Conservation (phyloP, 352 stramenopile genomes). For the Phytophthora macrochlamydospora region DNA sequence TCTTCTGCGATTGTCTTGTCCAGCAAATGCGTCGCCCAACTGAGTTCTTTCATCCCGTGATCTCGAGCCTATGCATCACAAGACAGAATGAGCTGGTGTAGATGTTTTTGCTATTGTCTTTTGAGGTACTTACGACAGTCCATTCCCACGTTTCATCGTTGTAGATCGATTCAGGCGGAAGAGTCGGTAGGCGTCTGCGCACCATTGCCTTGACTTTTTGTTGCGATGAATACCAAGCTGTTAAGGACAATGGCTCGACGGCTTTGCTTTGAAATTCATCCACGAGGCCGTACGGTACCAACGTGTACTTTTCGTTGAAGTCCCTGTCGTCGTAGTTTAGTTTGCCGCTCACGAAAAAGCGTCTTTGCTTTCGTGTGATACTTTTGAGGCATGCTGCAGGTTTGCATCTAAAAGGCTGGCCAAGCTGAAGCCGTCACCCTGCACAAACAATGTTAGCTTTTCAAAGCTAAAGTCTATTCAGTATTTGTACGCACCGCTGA, state of each 20-base stretch:
- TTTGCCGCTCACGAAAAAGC: slow-evolving; percentile 88
- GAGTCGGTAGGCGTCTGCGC: slow-evolving; percentile 32
- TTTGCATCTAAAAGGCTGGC: slow-evolving; percentile 51
- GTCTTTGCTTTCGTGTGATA: slow-evolving; percentile 1
- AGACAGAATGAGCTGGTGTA: slow-evolving; percentile 7
- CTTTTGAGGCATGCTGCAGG: slow-evolving; percentile 3
- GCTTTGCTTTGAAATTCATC: slow-evolving; percentile 52
- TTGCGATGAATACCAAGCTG: slow-evolving; percentile 54
- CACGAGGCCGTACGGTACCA: slow-evolving; percentile 58
- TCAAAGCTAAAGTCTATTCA: too few relatives aligned
- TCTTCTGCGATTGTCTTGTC: slow-evolving; percentile 83
- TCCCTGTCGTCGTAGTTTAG: slow-evolving; percentile 72
- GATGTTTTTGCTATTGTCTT: background rate
- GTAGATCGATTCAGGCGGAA: slow-evolving; percentile 81
- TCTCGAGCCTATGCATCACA: slow-evolving; percentile 52
- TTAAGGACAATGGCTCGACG: slow-evolving; percentile 23
- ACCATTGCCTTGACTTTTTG: slow-evolving; percentile 44
- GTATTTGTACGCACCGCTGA: slow-evolving; percentile 27
- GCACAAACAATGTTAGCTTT: background rate
- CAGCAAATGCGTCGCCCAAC: slow-evolving; percentile 88
- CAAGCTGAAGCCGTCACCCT: slow-evolving; percentile 58
- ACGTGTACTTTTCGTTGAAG: slow-evolving; percentile 50
- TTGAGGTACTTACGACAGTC: slow-evolving; percentile 70
- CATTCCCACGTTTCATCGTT: slow-evolving; percentile 92
- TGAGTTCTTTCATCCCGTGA: slow-evolving; percentile 76